Conservation (phyloP, 2,329 filamentous ascomycete genomes). For the Fusarium ambrosium region DNA sequence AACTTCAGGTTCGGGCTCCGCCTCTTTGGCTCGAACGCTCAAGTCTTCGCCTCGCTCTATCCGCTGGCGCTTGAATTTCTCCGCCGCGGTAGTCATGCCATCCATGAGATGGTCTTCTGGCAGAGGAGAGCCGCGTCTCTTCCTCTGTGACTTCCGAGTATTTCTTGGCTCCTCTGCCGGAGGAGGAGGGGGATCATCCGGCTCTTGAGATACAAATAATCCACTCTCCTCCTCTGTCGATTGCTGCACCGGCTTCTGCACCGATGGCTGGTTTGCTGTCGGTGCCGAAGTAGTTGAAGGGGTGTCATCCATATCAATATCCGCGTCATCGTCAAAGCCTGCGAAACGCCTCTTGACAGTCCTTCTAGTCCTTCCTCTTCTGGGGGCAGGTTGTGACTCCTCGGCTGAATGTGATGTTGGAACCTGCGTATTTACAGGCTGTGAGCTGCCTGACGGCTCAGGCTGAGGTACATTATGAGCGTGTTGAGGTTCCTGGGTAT, state of each 20-base stretch:
- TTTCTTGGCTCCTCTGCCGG: conserved; percentile 30
- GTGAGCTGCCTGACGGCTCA: conserved; percentile 9
- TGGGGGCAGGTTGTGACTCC: conserved; percentile 42
- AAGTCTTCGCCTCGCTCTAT: conserved; percentile 70
- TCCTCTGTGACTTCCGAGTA: conserved; percentile 54
- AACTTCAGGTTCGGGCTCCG: conserved; percentile 38
- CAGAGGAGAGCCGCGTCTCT: conserved; percentile 60
- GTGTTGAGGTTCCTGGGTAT: conserved; percentile 37
- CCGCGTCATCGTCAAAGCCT: conserved; percentile 71
- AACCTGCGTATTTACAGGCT: conserved; percentile 20
- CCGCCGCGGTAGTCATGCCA: conserved; percentile 80
- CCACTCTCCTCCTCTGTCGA: conserved; percentile 56
- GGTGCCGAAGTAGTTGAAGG: conserved; percentile 17
- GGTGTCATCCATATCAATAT: conserved; percentile 53
- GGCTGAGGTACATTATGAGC: conserved; percentile 1
- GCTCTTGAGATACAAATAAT: conserved; percentile 70
- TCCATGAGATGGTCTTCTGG: conserved; percentile 73
- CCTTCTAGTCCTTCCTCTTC: conserved; percentile 50
- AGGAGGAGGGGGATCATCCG: conserved; percentile 39
- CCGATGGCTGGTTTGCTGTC: conserved; percentile 1
- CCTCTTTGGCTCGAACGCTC: conserved; percentile 46
- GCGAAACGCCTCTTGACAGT: conserved; percentile 74
- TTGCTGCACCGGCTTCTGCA: neutral
- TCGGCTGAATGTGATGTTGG: conserved; percentile 31
- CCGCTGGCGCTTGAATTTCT: conserved; percentile 83